These are phyloP conservation scores for Alnus glutinosa DNA, from an alignment of 306 rosid species.

Conservation along the genomic window DNA sequence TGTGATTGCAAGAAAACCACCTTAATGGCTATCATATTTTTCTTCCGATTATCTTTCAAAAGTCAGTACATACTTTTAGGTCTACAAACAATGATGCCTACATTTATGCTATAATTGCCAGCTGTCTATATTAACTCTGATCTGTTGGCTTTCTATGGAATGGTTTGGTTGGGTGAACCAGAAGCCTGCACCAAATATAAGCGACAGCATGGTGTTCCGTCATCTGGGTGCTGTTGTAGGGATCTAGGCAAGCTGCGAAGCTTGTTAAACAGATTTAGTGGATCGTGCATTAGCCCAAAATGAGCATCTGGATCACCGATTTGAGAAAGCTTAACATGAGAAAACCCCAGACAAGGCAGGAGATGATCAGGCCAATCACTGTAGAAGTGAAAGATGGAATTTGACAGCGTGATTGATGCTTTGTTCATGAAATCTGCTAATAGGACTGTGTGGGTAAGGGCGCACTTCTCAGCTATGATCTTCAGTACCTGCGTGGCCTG, in stretches of 20 bases:
- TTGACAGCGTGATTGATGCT: conserved; percentile 73
- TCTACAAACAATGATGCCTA: conserved; percentile 39
- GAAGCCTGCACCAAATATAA: conserved; percentile 90
- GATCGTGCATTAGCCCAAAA: conserved; percentile 82
- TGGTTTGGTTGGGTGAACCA: conserved; percentile 68
- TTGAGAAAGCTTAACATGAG: conserved; percentile 77
- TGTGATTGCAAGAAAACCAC: neutral
- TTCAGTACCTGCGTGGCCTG: conserved; percentile 79
- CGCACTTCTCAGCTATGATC: conserved; percentile 74
- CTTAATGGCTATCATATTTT: conserved; percentile 3
- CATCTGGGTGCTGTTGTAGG: conserved; percentile 75
- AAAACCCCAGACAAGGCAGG: conserved; percentile 86
- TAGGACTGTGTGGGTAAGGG: conserved; percentile 65
- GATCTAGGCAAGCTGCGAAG: conserved; percentile 88
- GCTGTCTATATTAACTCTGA: conserved; percentile 33
- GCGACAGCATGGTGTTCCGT: conserved; percentile 90
- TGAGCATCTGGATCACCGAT: conserved; percentile 98
- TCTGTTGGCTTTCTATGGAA: conserved; percentile 30
- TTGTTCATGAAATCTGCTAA: conserved; percentile 96
- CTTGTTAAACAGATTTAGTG: conserved; percentile 81
- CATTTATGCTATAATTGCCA: conserved; percentile 27
- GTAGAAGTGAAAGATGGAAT: conserved; percentile 79
- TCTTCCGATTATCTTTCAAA: conserved; percentile 5
- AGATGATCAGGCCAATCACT: conserved; percentile 99
- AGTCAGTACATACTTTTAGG: conserved; percentile 20